Percentiles rank a stretch among this genome's conserved stretches.
Conservation (phyloP, 257 asterid genomes). For the Fraxinus anomala region DNA sequence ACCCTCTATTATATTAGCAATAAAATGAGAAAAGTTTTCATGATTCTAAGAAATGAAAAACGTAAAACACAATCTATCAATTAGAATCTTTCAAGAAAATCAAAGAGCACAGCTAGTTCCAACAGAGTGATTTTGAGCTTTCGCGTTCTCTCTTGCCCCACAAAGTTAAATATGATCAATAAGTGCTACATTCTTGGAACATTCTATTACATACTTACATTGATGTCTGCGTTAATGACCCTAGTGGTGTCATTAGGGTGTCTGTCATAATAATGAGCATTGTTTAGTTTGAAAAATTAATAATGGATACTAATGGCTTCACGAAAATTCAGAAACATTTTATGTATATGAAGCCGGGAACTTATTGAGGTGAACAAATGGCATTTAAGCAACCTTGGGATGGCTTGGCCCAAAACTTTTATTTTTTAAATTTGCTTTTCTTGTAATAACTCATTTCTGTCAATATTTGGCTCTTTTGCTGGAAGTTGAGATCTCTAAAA, state of each 20-base stretch:
- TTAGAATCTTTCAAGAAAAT: neutral
- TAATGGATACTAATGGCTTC: neutral
- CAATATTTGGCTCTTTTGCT: slow-evolving; percentile 22
- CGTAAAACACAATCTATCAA: neutral
- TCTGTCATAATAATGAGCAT: neutral
- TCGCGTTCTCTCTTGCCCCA: neutral
- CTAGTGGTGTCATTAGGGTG: neutral
- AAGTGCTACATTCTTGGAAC: neutral
- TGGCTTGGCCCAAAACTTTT: neutral
- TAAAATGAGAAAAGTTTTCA: too few species aligned
- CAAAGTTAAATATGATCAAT: neutral
- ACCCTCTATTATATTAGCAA: neutral
- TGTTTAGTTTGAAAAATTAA: neutral
- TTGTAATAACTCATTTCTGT: neutral
- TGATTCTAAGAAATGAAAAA: neutral
- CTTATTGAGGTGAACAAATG: neutral
- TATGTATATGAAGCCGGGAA: neutral
- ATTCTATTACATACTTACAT: neutral
- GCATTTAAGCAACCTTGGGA: neutral
- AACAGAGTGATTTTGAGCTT: neutral
- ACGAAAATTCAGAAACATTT: neutral
- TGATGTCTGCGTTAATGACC: neutral
- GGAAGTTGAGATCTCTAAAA: slow-evolving; percentile 21
- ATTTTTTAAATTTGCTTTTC: too few species aligned
- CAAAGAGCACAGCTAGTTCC: neutral